Evolutionary conservation across 306 rosid genomes (phyloP).

Genomic region (Ormosia semicastrata): DNA sequence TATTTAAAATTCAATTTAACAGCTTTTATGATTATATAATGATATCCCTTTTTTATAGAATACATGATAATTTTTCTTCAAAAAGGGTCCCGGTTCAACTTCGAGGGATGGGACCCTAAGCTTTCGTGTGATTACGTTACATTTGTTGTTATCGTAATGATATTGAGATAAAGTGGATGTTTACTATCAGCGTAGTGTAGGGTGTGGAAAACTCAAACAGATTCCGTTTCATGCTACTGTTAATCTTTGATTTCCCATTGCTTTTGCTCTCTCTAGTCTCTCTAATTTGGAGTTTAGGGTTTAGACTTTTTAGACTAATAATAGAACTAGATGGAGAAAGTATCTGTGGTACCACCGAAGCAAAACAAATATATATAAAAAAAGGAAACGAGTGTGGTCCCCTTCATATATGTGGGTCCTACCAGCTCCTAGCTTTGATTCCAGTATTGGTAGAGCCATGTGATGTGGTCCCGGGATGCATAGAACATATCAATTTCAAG

Average conservation of each 20-base stretch:
- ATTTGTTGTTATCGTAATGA: not conserved
- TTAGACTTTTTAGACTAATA: too few relatives aligned
- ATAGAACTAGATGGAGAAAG: not conserved
- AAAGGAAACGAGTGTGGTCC: slow-evolving; percentile 22
- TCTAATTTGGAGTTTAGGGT: not conserved
- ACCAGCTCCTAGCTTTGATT: slow-evolving; percentile 27
- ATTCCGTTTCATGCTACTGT: not conserved
- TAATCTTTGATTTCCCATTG: not conserved
- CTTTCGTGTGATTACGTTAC: not conserved
- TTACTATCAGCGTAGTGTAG: not conserved
- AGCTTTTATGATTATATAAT: too few relatives aligned
- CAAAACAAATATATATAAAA: not conserved
- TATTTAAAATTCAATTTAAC: too few relatives aligned
- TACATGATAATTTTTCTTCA: too few relatives aligned
- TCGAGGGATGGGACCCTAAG: not conserved
- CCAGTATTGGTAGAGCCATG: slow-evolving; percentile 57
- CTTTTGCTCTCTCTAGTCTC: not conserved
- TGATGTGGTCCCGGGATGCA: slow-evolving; percentile 50
- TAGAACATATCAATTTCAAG: slow-evolving; percentile 36
- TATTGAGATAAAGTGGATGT: not conserved
- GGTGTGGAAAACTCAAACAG: slow-evolving; percentile 13
- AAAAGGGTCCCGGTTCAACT: slow-evolving; percentile 8
- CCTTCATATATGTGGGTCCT: slow-evolving; percentile 39
- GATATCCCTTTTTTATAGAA: too few relatives aligned
- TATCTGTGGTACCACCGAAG: slow-evolving; percentile 16